Base-by-base conservation (phyloP, 176 grass and related monocot genomes). In the Avena sativa region DNA sequence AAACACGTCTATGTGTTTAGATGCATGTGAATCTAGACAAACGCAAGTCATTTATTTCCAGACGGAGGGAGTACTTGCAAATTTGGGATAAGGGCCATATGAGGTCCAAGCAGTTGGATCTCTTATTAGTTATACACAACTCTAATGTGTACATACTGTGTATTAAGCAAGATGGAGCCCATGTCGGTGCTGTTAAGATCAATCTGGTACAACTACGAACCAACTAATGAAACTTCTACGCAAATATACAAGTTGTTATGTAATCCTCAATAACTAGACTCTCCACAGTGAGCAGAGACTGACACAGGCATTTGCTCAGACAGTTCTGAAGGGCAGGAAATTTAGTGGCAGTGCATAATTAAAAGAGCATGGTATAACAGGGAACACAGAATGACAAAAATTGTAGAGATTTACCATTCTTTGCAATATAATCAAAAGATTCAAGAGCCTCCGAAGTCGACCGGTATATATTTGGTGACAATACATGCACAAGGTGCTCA, bases 391-490 rank as follows among this genome's bases (percentile, higher is more conserved):
- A 30, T 6, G 55, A 32, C 77, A 23, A 51, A 55, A 56, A 8
- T 50, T 67, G n/a, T 65, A 57, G 2, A 14, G 0, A 34, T 9
- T 85, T 91, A 98, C 96, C 96, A 85, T 94, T 48, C 86, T 96
- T 92, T 74, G 96, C 72, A 75, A 98, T 95, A 82, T 98, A 98
- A 83, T 98, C 93, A 91, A 98, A 98, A 56, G 96, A 98, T 88
- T 98, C 93, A 77, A 98, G 85, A 68, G 93, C 93, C 86, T 98
- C 96, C 0, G 93, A 85, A 84, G 93, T 92, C 46, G 90, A 94
- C 74, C 96, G 82, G 50, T 98, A 98, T 88, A 98, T 98, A 80
- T 98, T 98, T 87, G 96, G 96, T 47, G 96, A 98, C 66, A 98
- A 84, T 11, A 92, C 71, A 56, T 96, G 96, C 73, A 98, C 96